Base-by-base conservation (phyloP, 805 yeast species). In the Cyberlindnera galapagoensis region DNA sequence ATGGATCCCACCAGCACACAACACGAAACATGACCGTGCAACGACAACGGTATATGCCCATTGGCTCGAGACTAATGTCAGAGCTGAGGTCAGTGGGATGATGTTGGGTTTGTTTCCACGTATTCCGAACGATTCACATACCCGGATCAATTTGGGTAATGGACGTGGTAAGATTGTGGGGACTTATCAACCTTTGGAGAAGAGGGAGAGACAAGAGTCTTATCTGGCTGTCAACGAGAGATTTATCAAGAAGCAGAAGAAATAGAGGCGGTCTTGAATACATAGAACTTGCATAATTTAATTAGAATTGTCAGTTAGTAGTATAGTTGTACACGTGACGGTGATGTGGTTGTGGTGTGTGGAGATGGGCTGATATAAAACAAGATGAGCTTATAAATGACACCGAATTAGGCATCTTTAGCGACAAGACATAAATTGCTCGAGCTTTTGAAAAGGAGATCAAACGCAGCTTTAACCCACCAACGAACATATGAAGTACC, bases 221-320 rank as follows among this genome's bases (percentile, higher is more conserved):
- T 80, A 74, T n/a, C 86, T 80, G 31, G 70, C 59, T 11, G 74
- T 80, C 9, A 90, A 90, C 53, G 74, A 63, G 24, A 72, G 76
- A 43, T 82, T 78, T 63, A 49, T 56, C 42, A 72, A 67, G 51
- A 67, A 58, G 39, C 56, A 47, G 32, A 47, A 39, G 26, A 16
- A n/a, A n/a, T n/a, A n/a, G n/a, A n/a, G n/a, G n/a, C n/a, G n/a
- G n/a, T n/a, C n/a, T n/a, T n/a, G n/a, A n/a, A n/a, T n/a, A n/a
- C n/a, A n/a, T n/a, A n/a, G n/a, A n/a, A n/a, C n/a, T n/a, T n/a
- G n/a, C n/a, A n/a, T n/a, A n/a, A n/a, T n/a, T n/a, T n/a, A n/a
- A n/a, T n/a, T n/a, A n/a, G n/a, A n/a, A n/a, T n/a, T n/a, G n/a
- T n/a, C n/a, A n/a, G n/a, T n/a, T n/a, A n/a, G n/a, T n/a, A n/a